Conservation (phyloP, 192 early-diverging fungal genomes). For the Coemansia sp. region DNA sequence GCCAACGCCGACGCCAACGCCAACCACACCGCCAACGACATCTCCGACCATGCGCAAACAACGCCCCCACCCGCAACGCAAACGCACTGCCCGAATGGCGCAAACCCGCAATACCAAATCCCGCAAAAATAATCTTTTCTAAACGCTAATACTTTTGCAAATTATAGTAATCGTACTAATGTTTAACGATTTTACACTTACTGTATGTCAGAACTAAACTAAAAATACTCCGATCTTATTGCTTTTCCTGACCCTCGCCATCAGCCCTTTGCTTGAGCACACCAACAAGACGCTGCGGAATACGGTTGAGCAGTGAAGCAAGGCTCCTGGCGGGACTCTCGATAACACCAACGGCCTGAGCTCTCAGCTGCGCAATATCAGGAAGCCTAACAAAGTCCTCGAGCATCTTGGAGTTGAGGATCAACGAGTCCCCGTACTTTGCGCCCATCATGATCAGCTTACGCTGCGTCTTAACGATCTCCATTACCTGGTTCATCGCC, state of each 20-base stretch:
- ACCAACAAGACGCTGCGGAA: slow-evolving; percentile 47
- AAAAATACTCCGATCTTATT: too few species aligned
- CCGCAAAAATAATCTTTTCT: too few species aligned
- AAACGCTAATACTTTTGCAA: too few species aligned
- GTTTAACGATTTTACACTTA: too few species aligned
- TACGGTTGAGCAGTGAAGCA: slow-evolving; percentile 24
- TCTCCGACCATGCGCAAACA: too few species aligned
- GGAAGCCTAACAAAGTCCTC: slow-evolving; percentile 43
- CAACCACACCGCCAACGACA: too few species aligned
- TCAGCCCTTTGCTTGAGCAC: slow-evolving; percentile 44
- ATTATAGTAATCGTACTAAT: too few species aligned
- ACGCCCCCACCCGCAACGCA: too few species aligned
- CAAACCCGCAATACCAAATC: too few species aligned
- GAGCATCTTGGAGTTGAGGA: slow-evolving; percentile 38
- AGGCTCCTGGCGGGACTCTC: slow-evolving; percentile 38
- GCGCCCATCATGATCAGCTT: slow-evolving; percentile 51
- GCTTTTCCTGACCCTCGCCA: slow-evolving; percentile 7
- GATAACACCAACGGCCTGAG: slow-evolving; percentile 46
- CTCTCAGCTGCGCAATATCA: slow-evolving; percentile 32
- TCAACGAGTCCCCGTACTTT: slow-evolving; percentile 30
- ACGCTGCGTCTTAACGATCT: slow-evolving; percentile 18
- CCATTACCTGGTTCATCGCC: slow-evolving; percentile 35
- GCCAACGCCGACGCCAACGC: too few species aligned
- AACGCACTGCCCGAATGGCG: too few species aligned
- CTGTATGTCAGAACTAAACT: too few species aligned